Percentiles rank a stretch among this genome's conserved stretches.
Conservation (phyloP, 805 yeast genomes). For the Yamadazyma laniorum region DNA sequence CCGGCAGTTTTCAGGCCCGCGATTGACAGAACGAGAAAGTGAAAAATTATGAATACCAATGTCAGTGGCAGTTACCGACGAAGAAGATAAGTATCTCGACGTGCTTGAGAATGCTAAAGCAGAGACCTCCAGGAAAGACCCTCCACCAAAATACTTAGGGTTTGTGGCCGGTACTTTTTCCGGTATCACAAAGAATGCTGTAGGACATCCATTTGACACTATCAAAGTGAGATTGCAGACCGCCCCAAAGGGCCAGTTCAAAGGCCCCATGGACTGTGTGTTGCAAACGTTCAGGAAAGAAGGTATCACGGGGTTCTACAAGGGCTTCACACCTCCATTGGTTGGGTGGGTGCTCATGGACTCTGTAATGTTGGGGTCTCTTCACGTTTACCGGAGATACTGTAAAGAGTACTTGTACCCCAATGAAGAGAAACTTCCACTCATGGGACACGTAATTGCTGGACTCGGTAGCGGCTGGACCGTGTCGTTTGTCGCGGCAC, state of each 20-base stretch:
- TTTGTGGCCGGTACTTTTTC: constrained; percentile 87
- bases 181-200: constrained; percentile 83
- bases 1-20: no score
- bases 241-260: constrained; percentile 56
- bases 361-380: constrained; percentile 82
- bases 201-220: constrained; percentile 93
- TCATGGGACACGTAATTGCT: constrained; percentile 72
- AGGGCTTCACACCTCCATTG: constrained; percentile 91
- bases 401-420: constrained; percentile 64
- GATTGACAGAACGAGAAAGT: no score
- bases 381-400: constrained; percentile 71
- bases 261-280: constrained; percentile 81
- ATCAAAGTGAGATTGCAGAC: constrained; percentile 84
- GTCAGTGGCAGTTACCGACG: constrained; percentile 27
- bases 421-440: constrained; percentile 62
- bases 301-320: constrained; percentile 76
- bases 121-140: constrained; percentile 13
- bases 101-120: constrained; percentile 4
- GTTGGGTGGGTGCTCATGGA: constrained; percentile 96
- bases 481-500: constrained; percentile 93
- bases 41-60: no score
- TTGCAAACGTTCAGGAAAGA: constrained; percentile 68
- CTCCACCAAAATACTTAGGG: constrained; percentile 62
- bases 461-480: constrained; percentile 88
- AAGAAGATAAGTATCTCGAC: constrained; percentile 24